Conservation (phyloP, 208 protist species). For the Acanthamoeba castellanii region DNA sequence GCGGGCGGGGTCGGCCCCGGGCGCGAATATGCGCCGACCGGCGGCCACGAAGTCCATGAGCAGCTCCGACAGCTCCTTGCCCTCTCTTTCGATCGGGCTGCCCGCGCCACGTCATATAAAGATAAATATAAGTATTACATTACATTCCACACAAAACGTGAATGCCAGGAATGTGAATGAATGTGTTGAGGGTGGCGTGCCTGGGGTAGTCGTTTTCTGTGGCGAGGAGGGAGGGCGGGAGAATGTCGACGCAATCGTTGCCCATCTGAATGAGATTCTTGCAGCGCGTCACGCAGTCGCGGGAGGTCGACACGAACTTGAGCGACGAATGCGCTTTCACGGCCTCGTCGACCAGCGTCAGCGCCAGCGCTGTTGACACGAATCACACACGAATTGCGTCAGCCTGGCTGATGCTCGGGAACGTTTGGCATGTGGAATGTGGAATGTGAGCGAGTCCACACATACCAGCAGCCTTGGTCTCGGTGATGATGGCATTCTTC, state of each 20-base stretch:
- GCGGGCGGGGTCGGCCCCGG: neutral
- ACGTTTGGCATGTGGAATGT: too few relatives aligned
- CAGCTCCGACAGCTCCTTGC: constrained; percentile 56
- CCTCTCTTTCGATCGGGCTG: constrained; percentile 7
- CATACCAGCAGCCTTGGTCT: constrained; percentile 27
- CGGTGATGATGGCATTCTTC: constrained; percentile 50
- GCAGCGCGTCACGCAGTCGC: constrained; percentile 17
- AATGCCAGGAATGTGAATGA: neutral
- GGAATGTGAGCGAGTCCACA: too few relatives aligned
- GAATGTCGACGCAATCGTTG: constrained; percentile 48
- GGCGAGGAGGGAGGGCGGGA: neutral
- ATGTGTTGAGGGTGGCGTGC: neutral
- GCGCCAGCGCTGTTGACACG: neutral
- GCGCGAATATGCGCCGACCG: neutral
- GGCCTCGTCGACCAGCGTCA: constrained; percentile 32
- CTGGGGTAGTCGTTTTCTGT: neutral
- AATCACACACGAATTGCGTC: too few relatives aligned
- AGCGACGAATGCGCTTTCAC: constrained; percentile 57
- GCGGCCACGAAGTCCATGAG: constrained; percentile 50
- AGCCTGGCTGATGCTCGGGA: too few relatives aligned
- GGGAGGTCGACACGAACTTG: constrained; percentile 58
- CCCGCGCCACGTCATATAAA: too few relatives aligned
- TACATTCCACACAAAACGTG: too few relatives aligned
- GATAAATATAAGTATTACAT: too few relatives aligned
- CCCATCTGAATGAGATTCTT: constrained; percentile 68